Percentiles rank a stretch among this genome's conserved stretches.
Conservation (phyloP, 2,329 filamentous ascomycete species). For the Chaetomium globosum region DNA sequence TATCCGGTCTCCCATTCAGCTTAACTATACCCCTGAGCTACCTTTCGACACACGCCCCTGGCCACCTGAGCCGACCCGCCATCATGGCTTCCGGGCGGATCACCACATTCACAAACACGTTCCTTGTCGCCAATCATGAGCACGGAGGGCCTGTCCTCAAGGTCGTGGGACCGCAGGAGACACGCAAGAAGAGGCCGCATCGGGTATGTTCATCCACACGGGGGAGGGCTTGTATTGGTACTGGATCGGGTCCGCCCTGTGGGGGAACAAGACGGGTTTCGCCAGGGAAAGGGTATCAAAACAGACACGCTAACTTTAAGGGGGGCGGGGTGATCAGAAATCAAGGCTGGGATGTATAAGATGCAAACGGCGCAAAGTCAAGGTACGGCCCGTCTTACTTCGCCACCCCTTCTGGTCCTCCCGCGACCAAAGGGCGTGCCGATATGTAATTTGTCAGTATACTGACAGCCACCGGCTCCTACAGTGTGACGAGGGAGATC, state of each 20-base stretch:
- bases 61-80: neutral
- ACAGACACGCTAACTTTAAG: constrained; percentile 8
- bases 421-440: neutral
- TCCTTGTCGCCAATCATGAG: constrained; percentile 26
- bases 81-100: constrained; percentile 14
- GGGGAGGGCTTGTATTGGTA: neutral
- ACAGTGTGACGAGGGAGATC: constrained; percentile 39
- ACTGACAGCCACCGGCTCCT: constrained; percentile 11
- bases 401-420: neutral
- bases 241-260: neutral
- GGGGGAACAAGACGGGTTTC: neutral
- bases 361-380: constrained; percentile 41
- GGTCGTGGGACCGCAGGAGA: constrained; percentile 32
- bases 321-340: constrained; percentile 31
- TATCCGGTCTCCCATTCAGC: neutral
- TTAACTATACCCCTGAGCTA: constrained; percentile 6
- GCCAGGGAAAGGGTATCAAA: neutral
- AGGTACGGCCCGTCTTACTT: constrained; percentile 32
- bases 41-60: constrained; percentile 7
- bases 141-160: constrained; percentile 22
- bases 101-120: constrained; percentile 32
- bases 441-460: neutral
- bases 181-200: constrained; percentile 36
- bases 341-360: constrained; percentile 38
- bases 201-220: constrained; percentile 27